Evolutionary conservation across 148 eudicot species (phyloP), one percentile per base, ranked within the genome.

Genomic region (Pharnaceum exiguum): DNA sequence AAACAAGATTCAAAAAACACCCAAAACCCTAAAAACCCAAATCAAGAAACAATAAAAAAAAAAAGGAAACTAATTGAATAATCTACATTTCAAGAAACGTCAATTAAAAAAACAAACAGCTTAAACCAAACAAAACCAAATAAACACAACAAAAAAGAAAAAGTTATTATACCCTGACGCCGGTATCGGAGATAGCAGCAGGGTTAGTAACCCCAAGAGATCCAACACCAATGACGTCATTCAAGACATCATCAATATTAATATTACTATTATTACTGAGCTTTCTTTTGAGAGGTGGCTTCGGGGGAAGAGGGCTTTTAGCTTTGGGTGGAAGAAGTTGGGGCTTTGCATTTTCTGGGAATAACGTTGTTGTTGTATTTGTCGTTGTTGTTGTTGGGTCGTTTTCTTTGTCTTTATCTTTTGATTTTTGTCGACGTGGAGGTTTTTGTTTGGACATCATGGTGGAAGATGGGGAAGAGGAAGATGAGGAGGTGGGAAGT

Each of bases 121-220:
- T n/a, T n/a, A 30, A 22, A 62, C 35, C 11, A 44, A 16, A 26
- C 39, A 12, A 61, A 46, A 36, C n/a, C 19, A 51, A 27, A 50
- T 52, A 29, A 47, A 11, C 27, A 42, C 23, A 60, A 21, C 10
- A 17, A n/a, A 19, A 66, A 5, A 48, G n/a, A 24, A 57, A 5
- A 28, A 36, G 5, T 7, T 2, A 26, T 2, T 30, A 25, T 60
- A 88, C 96, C 85, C 76, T 72, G 32, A 93, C 98, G 12, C 86
- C 96, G 9, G 96, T 71, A 73, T 91, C 95, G 25, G 75, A 47
- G 3, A 62, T 28, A 25, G 87, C n/a, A 70, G 27, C 77, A 82
- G 9, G 77, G 74, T 32, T 52, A 73, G 26, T 74, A 68, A n/a
- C n/a, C n/a, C n/a, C n/a, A n/a, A n/a, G n/a, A 12, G 57, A 45